Conservation (phyloP, 352 stramenopile species). For the Globisporangium mamillatum region DNA sequence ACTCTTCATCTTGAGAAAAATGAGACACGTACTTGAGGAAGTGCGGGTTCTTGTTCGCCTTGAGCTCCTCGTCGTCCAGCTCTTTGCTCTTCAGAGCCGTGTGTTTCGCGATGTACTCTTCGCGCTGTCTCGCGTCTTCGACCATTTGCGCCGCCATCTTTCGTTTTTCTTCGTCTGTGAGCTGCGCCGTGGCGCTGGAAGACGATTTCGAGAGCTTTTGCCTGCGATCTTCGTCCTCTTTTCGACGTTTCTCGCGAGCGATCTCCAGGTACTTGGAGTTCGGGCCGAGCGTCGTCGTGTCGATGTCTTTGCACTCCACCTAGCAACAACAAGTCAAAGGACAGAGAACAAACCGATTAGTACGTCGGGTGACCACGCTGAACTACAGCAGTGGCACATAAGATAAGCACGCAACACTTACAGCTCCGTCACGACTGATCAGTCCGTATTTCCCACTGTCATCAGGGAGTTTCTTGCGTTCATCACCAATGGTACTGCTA, state of each 20-base stretch:
- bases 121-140: conserved; percentile 65
- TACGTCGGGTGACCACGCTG: background rate
- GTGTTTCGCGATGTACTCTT: conserved; percentile 57
- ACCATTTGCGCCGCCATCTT: conserved; percentile 67
- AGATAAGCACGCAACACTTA: conserved; percentile 18
- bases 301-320: conserved; percentile 67
- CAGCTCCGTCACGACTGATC: conserved; percentile 49
- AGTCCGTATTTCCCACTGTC: conserved; percentile 64
- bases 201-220: conserved; percentile 55
- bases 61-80: conserved; percentile 52
- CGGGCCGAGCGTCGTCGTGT: conserved; percentile 73
- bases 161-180: conserved; percentile 63
- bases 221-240: conserved; percentile 67
- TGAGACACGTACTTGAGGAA: conserved; percentile 65
- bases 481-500: background rate
- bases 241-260: conserved; percentile 60
- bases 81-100: conserved; percentile 49
- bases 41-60: conserved; percentile 55
- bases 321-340: conserved; percentile 13
- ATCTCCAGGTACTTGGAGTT: conserved; percentile 75
- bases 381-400: background rate
- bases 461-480: conserved; percentile 22
- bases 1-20: background rate
- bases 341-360: background rate
- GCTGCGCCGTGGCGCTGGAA: conserved; percentile 14